Percentiles rank a stretch among this genome's conserved stretches.
phyloP scores from a whole-genome alignment of 768 basidiomycete genomes.

The Phaeotremella skinneri region DNA sequence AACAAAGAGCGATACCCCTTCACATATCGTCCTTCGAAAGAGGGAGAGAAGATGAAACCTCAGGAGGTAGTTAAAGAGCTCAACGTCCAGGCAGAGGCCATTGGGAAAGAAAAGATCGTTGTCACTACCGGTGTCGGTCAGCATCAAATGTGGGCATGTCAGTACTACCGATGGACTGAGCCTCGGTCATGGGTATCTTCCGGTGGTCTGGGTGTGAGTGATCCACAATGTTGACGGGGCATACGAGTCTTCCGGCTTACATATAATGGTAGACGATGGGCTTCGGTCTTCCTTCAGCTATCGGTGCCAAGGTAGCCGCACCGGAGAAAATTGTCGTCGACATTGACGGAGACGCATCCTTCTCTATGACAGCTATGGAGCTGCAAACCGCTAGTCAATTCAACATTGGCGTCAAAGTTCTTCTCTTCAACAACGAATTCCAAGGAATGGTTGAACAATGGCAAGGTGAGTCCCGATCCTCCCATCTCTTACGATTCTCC shows the following conservation, averaged over 20 bases:
- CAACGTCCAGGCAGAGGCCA: conserved; percentile 65
- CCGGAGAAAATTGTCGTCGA: conserved; percentile 92
- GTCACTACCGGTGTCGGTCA: conserved; percentile 95
- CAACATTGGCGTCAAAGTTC: conserved; percentile 89
- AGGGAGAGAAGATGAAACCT: conserved; percentile 78
- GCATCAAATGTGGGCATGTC: conserved; percentile 99
- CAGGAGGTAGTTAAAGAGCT: conserved; percentile 96
- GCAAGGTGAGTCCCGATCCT: conserved; percentile 67
- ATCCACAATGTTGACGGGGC: not conserved
- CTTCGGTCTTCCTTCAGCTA: conserved; percentile 88
- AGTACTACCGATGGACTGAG: conserved; percentile 84
- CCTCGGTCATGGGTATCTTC: conserved; percentile 88
- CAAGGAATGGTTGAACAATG: conserved; percentile 99
- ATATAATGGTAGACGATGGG: conserved; percentile 80
- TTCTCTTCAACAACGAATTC: conserved; percentile 93
- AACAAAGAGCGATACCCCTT: conserved; percentile 93
- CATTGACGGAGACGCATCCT: conserved; percentile 96
- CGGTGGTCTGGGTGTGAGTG: conserved; percentile 85
- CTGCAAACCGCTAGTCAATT: conserved; percentile 88
- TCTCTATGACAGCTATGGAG: conserved; percentile 99
- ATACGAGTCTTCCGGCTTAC: conserved; percentile 1
- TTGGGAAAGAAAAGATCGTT: conserved; percentile 74
- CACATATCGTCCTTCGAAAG: conserved; percentile 66
- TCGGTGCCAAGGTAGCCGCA: conserved; percentile 94
- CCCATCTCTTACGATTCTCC: not conserved